A percentile compares a stretch with the other conserved stretches of the same genome.
These are phyloP conservation scores for Debaryomyces coudertii DNA, from an alignment of 1,139 yeast genomes.

Conservation along the genomic window DNA sequence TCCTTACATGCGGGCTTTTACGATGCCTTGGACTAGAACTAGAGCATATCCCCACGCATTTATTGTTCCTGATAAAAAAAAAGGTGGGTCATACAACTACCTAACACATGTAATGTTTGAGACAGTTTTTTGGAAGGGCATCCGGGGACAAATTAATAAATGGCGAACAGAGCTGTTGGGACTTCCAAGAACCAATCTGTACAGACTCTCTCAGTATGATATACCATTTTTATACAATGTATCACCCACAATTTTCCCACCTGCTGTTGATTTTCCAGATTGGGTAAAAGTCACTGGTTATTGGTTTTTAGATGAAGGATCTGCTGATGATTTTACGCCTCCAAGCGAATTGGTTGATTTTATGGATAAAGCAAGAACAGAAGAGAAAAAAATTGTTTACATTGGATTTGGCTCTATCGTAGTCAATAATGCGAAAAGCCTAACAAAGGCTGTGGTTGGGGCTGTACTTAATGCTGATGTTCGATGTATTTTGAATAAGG, in stretches of 20 bases:
- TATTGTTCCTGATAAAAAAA: conserved; percentile 88
- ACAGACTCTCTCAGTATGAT: conserved; percentile 69
- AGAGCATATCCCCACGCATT: conserved; percentile 96
- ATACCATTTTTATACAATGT: conserved; percentile 90
- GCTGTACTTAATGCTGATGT: conserved; percentile 82
- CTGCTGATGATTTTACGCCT: conserved; percentile 60
- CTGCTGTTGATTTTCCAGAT: conserved; percentile 90
- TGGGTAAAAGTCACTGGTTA: conserved; percentile 96
- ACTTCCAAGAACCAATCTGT: conserved; percentile 70
- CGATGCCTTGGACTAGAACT: conserved; percentile 98
- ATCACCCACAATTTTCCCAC: conserved; percentile 86
- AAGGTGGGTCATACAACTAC: conserved; percentile 91
- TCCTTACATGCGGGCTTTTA: conserved; percentile 92
- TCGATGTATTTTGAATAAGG: conserved; percentile 84
- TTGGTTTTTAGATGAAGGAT: conserved; percentile 86
- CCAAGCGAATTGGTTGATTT: conserved; percentile 63
- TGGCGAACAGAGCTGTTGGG: conserved; percentile 78
- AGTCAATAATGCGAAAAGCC: conserved; percentile 75
- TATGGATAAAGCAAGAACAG: conserved; percentile 61
- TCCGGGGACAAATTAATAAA: conserved; percentile 80
- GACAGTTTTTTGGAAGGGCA: conserved; percentile 92
- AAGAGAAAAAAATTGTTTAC: conserved; percentile 73
- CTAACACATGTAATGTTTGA: conserved; percentile 92
- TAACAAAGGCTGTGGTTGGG: conserved; percentile 76
- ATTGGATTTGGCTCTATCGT: conserved; percentile 97